Percentiles rank a stretch among this genome's conserved stretches.
These are phyloP conservation scores for Globisporangium polare DNA, from an alignment of 352 stramenopile genomes.

Conservation along the genomic window DNA sequence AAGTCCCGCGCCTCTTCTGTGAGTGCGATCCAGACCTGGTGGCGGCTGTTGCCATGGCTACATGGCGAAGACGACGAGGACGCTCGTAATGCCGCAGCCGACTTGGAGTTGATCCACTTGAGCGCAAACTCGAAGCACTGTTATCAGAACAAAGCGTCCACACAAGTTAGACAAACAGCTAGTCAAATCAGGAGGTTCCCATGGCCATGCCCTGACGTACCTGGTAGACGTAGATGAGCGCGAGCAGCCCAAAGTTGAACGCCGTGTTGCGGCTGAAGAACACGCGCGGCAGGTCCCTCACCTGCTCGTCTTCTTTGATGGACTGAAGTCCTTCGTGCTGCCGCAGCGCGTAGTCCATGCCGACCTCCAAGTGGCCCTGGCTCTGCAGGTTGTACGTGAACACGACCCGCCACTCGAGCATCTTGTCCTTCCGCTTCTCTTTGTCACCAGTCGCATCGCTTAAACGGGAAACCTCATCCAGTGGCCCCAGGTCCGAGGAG, in stretches of 20 bases:
- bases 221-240: slow-evolving; percentile 46
- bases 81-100: slow-evolving; percentile 14
- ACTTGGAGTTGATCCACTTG: slow-evolving; percentile 32
- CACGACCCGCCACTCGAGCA: slow-evolving; percentile 56
- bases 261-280: slow-evolving; percentile 37
- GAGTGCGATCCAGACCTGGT: slow-evolving; percentile 9
- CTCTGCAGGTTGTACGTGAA: slow-evolving; percentile 70
- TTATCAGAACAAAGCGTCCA: background rate
- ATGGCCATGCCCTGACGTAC: slow-evolving; percentile 8
- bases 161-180: no score
- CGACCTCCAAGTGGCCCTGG: slow-evolving; percentile 67
- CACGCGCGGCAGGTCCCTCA: slow-evolving; percentile 35
- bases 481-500: background rate
- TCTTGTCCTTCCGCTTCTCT: slow-evolving; percentile 12
- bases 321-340: slow-evolving; percentile 6
- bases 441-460: background rate
- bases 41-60: no score
- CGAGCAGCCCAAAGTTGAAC: slow-evolving; percentile 45
- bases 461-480: background rate
- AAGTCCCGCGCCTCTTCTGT: slow-evolving; percentile 35
- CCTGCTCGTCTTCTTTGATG: slow-evolving; percentile 6
- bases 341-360: slow-evolving; percentile 45
- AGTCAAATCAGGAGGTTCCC: background rate
- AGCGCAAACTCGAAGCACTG: slow-evolving; percentile 40
- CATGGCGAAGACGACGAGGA: background rate